Evolutionary conservation across 2,329 filamentous ascomycete genomes (phyloP), one percentile per base, ranked within the genome.

Genomic region (Diaporthe citriasiana): DNA sequence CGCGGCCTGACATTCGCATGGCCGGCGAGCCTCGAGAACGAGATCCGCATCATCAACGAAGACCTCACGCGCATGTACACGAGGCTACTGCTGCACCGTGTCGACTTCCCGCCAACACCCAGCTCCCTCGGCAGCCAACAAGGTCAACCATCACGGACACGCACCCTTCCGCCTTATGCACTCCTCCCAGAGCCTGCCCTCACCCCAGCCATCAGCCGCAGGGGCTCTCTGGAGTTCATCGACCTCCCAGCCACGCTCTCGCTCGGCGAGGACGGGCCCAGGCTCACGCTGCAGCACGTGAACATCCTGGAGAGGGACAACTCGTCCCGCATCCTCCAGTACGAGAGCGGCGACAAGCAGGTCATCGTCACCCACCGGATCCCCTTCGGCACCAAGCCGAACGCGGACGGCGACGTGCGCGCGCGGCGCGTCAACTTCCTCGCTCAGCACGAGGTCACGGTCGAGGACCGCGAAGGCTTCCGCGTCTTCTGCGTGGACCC

Each of bases 281-380:
- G 9, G 15, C 35, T 71, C 42, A 22, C 55, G 0, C 55, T 71
- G 55, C 68, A 71, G 22, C 55, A 59, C 40, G 53, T 71, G 0
- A 71, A 59, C 30, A 60, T 71, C 55, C 55, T 51, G 42, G 68
- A 71, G 40, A 22, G 68, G 56, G 68, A 71, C 55, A 51, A 40
- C 68, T 60, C 53, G n/a, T 71, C 68, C 15, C 68, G 68, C 40
- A 71, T 60, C 40, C 68, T 71, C 27, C 68, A 71, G 30, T 71
- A 71, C 68, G 68, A 71, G 40, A 71, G 68, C 27, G 19, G 40
- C 53, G 68, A 60, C 55, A 60, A 40, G 30, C 53, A 71, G 38
- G 55, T 71, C 10, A 27, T 71, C 68, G 68, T 71, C n/a, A 71
- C 68, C 1, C 68, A 71, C 40, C 68, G 68, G 8, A 71, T 71